Evolutionary conservation across 2,329 filamentous ascomycete genomes (phyloP), one percentile per base, ranked within the genome.

Genomic region (Geoglossum cookeanum): DNA sequence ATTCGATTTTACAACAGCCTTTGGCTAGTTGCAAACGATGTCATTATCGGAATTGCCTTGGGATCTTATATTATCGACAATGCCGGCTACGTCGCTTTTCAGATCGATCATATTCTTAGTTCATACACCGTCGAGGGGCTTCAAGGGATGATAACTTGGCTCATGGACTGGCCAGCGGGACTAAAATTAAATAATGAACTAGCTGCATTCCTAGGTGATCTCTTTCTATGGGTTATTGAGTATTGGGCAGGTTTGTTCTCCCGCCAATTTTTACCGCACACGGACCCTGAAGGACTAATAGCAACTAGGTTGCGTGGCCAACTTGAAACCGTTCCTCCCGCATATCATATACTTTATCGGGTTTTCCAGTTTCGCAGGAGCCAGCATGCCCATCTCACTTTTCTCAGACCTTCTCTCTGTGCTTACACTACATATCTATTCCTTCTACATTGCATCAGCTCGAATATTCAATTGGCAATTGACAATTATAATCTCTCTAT

Each of bases 401-500:
- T 91, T 95, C 69, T 97, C 91, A 0, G 92, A 98, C 68, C 78
- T 98, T 5, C 77, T 97, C 2, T 95, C 91, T 1, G 77, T 94
- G 52, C 75, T 97, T 59, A 98, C 94, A 1, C 74, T 98, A 39
- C 92, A 98, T 70, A 96, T 98, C 58, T 95, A 97, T 73, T 94
- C 86, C 1, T 98, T 98, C 69, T 98, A 98, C 69, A 84, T 97
- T 58, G 91, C 94, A 15, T 95, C 90, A 7, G 92, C 92, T 2
- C 84, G 92, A 55, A 97, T 98, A 65, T 98, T 91, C 70, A 89
- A 97, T 71, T 98, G 92, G 92, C 92, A 98, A 70, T 81, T 98
- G 60, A 94, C 86, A 3, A 97, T 98, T 61, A 84, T 98, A 62
- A 84, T 91, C 62, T 97, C 91, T 9, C 81, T 98, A n/a, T 98